Evolutionary conservation across 1,284 basidiomycete genomes (phyloP).

Genomic region (Cutaneotrichosporon mucoides): DNA sequence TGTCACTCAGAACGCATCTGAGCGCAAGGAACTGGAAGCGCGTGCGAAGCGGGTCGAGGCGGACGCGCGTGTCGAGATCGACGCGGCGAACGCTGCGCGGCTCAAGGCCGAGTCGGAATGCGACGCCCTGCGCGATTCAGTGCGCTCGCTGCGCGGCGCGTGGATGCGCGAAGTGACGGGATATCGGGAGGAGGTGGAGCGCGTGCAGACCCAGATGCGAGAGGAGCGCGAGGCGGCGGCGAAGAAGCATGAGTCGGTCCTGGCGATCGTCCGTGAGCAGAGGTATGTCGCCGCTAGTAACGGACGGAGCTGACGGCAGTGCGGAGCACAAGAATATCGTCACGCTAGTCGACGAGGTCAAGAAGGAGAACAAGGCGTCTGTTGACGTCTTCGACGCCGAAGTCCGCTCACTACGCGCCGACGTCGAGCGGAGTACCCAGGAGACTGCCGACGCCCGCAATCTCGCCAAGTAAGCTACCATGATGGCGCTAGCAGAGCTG

Average conservation of each 20-base stretch:
- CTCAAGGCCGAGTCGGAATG: conserved; percentile 40
- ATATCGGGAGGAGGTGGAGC: conserved; percentile 33
- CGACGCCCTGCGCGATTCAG: conserved; percentile 34
- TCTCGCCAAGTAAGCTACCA: conserved; percentile 33
- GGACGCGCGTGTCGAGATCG: conserved; percentile 35
- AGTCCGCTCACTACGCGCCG: conserved; percentile 14
- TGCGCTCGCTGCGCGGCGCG: conserved; percentile 38
- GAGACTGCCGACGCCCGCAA: conserved; percentile 25
- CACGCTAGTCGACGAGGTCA: conserved; percentile 24
- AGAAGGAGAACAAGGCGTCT: conserved; percentile 14
- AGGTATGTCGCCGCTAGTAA: conserved; percentile 22
- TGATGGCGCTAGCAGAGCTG: too few species aligned
- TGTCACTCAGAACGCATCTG: conserved; percentile 27
- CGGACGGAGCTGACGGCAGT: conserved; percentile 11
- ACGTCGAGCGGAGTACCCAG: conserved; percentile 26
- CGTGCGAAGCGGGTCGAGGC: conserved; percentile 34
- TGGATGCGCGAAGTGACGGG: conserved; percentile 42
- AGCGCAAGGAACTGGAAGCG: conserved; percentile 39
- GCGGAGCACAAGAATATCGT: conserved; percentile 30
- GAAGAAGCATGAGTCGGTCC: conserved; percentile 27
- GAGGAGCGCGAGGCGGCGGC: conserved; percentile 37
- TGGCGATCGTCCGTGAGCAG: conserved; percentile 37
- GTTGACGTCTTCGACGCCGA: conserved; percentile 25
- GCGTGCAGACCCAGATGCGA: conserved; percentile 24
- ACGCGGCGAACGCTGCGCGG: conserved; percentile 30